These are phyloP conservation scores for Leishmania mexicana DNA, from an alignment of 208 protist genomes.

Conservation along the genomic window DNA sequence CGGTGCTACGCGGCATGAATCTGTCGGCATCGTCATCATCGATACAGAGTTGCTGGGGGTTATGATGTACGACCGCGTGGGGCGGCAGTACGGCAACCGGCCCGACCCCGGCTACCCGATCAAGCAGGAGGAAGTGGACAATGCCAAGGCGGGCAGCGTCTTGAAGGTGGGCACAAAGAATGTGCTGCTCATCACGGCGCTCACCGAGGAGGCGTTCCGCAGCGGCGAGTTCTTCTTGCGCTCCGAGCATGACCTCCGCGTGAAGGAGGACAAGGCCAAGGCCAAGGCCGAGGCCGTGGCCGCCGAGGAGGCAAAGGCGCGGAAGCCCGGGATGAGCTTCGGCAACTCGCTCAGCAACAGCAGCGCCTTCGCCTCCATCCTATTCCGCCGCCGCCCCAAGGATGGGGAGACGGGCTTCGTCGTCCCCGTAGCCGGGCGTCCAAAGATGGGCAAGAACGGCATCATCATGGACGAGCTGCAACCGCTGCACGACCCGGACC, in stretches of 20 bases:
- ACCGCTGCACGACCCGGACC: slow-evolving; percentile 81
- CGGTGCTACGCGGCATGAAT: slow-evolving; percentile 77
- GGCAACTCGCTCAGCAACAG: slow-evolving; percentile 38
- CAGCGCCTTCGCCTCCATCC: slow-evolving; percentile 52
- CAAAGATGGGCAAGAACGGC: slow-evolving; percentile 71
- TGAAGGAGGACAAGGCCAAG: slow-evolving; percentile 83
- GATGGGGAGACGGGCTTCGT: slow-evolving; percentile 77
- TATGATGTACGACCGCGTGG: slow-evolving; percentile 90
- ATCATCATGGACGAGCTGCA: slow-evolving; percentile 59
- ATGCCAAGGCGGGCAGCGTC: slow-evolving; percentile 56
- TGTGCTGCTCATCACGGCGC: slow-evolving; percentile 79
- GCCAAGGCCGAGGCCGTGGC: slow-evolving; percentile 63
- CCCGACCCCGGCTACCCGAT: slow-evolving; percentile 87
- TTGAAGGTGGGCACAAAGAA: slow-evolving; percentile 74
- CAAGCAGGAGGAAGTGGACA: slow-evolving; percentile 64
- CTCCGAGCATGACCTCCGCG: slow-evolving; percentile 77
- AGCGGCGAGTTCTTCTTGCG: slow-evolving; percentile 91
- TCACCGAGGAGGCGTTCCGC: slow-evolving; percentile 83
- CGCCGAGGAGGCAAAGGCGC: slow-evolving; percentile 45
- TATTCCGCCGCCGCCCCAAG: slow-evolving; percentile 70
- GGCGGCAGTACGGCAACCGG: slow-evolving; percentile 83
- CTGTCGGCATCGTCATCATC: slow-evolving; percentile 86
- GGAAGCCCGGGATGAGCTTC: slow-evolving; percentile 78
- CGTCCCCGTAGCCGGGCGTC: slow-evolving; percentile 76
- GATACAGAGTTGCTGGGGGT: slow-evolving; percentile 60